Percentiles rank a stretch among this genome's conserved stretches.
phyloP scores from a whole-genome alignment of 148 eudicot genomes.

The Rhododendron henanense region DNA sequence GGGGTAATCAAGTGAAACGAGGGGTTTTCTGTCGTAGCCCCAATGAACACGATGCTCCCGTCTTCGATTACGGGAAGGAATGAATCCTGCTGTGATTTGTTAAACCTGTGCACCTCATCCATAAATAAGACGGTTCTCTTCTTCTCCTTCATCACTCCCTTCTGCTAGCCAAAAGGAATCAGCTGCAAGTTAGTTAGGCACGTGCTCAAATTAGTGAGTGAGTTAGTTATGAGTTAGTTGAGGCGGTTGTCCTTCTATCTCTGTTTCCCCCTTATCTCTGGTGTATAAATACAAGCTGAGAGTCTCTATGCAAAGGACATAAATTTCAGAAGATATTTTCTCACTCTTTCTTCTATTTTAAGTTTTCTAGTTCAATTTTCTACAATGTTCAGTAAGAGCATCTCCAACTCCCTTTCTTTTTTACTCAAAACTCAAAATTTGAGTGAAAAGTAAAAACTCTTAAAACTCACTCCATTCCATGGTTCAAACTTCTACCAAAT shows the following conservation, averaged over 20 bases:
- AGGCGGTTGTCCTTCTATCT: not conserved
- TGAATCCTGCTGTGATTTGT: constrained; percentile 80
- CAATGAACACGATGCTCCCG: constrained; percentile 78
- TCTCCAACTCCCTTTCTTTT: not conserved
- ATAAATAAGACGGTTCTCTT: constrained; percentile 73
- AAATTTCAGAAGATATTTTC: not conserved
- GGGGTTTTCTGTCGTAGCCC: constrained; percentile 93
- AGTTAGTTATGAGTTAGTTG: not conserved
- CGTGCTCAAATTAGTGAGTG: not conserved
- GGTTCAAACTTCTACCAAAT: not conserved
- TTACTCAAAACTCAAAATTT: too few relatives aligned
- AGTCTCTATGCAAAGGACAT: not conserved
- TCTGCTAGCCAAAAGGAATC: not conserved
- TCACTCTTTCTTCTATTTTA: not conserved
- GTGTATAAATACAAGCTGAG: not conserved
- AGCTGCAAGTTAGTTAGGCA: not conserved
- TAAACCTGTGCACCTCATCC: constrained; percentile 91
- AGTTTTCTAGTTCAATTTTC: not conserved
- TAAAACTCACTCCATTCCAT: not conserved
- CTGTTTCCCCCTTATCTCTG: not conserved
- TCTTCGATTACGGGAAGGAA: constrained; percentile 92
- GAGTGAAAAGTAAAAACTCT: not conserved
- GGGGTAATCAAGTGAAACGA: constrained; percentile 89
- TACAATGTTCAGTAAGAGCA: not conserved
- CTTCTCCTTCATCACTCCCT: not conserved